These are phyloP conservation scores for Hypoxylon lienhwacheense DNA, from an alignment of 495 filamentous ascomycete species.

Conservation along the genomic window DNA sequence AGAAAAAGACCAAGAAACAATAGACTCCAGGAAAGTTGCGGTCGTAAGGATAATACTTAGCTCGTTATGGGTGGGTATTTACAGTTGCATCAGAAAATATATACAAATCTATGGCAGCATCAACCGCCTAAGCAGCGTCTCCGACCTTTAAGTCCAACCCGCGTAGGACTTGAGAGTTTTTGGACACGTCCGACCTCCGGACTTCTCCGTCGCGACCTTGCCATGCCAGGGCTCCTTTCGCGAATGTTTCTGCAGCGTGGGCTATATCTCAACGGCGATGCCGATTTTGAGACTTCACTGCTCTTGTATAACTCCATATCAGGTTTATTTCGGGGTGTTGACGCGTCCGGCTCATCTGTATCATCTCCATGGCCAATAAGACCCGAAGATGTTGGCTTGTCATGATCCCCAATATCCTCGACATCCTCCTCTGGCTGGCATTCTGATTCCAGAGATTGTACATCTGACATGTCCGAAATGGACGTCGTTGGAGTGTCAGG, in stretches of 20 bases:
- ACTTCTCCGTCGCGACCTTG: conserved; percentile 41
- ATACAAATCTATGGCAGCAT: conserved; percentile 24
- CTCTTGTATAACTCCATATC: conserved; percentile 37
- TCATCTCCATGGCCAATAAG: conserved; percentile 11
- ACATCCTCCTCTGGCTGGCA: conserved; percentile 14
- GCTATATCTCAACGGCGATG: conserved; percentile 33
- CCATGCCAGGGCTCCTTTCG: conserved; percentile 34
- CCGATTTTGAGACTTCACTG: conserved; percentile 15
- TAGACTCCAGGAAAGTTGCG: not conserved
- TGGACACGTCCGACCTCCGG: conserved; percentile 46
- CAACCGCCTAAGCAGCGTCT: conserved; percentile 30
- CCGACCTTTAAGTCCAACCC: conserved; percentile 41
- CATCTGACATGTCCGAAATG: conserved; percentile 42
- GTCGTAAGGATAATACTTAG: conserved; percentile 18
- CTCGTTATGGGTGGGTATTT: conserved; percentile 34
- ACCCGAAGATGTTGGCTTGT: conserved; percentile 4
- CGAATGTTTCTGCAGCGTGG: conserved; percentile 22
- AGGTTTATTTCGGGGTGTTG: conserved; percentile 44
- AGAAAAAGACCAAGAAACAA: conserved; percentile 3
- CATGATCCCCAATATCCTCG: conserved; percentile 11
- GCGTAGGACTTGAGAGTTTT: conserved; percentile 42
- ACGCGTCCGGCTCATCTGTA: conserved; percentile 40
- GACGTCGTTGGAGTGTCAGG: conserved; percentile 41
- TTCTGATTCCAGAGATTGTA: conserved; percentile 20
- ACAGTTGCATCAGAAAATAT: conserved; percentile 35